A percentile compares a stretch with the other conserved stretches of the same genome.
These are phyloP conservation scores for Oidiodendron maius DNA, from an alignment of 495 filamentous ascomycete species.

Conservation along the genomic window DNA sequence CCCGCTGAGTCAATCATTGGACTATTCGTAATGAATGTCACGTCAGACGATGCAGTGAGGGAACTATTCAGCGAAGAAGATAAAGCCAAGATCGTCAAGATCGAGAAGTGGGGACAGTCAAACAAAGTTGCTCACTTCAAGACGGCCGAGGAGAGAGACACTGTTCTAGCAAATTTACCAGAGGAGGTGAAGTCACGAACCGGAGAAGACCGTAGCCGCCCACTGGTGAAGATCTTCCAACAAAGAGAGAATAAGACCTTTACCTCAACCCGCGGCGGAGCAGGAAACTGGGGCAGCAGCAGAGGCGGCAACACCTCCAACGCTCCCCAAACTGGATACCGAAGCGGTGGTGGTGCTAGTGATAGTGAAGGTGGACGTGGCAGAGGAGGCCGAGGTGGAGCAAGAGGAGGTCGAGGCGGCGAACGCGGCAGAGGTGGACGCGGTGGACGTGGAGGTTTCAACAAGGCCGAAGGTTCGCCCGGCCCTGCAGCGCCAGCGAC, in stretches of 20 bases:
- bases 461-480: slow-evolving; percentile 43
- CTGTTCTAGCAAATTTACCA: slow-evolving; percentile 64
- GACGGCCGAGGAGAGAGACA: slow-evolving; percentile 68
- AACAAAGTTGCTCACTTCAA: slow-evolving; percentile 81
- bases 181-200: slow-evolving; percentile 64
- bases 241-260: slow-evolving; percentile 46
- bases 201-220: slow-evolving; percentile 61
- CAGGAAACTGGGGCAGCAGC: slow-evolving; percentile 71
- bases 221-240: slow-evolving; percentile 75
- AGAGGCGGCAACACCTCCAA: slow-evolving; percentile 50
- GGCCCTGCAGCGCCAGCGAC: slow-evolving; percentile 44
- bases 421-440: slow-evolving; percentile 55
- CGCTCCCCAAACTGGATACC: slow-evolving; percentile 58
- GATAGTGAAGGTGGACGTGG: slow-evolving; percentile 61
- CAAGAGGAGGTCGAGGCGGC: slow-evolving; percentile 46
- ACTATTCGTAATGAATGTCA: slow-evolving; percentile 77
- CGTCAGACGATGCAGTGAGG: slow-evolving; percentile 69
- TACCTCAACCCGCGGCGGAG: slow-evolving; percentile 46
- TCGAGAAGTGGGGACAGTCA: slow-evolving; percentile 69
- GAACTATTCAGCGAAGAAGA: slow-evolving; percentile 78
- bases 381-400: slow-evolving; percentile 60
- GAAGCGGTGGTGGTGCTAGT: slow-evolving; percentile 69
- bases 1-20: slow-evolving; percentile 51
- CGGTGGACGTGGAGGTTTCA: slow-evolving; percentile 53
- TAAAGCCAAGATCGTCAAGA: slow-evolving; percentile 64